phyloP scores from a whole-genome alignment of 306 rosid genomes.

The Glycine latifolia region DNA sequence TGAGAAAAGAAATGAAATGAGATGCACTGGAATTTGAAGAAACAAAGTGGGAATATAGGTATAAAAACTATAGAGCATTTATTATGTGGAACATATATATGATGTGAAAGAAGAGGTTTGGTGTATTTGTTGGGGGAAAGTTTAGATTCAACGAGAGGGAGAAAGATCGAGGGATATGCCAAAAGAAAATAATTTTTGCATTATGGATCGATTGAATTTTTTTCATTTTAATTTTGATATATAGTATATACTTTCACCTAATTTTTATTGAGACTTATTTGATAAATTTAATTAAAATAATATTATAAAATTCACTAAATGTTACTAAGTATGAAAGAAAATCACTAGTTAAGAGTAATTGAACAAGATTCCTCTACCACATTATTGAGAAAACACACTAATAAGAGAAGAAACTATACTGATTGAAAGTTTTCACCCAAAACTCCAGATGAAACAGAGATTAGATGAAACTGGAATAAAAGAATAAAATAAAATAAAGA shows the following conservation, averaged over 20 bases:
- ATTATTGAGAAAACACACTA: too few species aligned
- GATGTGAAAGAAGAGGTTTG: constrained; percentile 30
- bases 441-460: too few species aligned
- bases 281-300: neutral
- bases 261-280: neutral
- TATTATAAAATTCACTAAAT: neutral
- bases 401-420: too few species aligned
- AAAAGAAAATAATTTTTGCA: neutral
- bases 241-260: neutral
- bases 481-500: too few species aligned
- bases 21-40: neutral
- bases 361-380: too few species aligned
- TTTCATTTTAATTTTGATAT: neutral
- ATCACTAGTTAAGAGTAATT: too few species aligned
- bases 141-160: constrained; percentile 35
- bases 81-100: neutral
- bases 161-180: neutral
- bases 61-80: neutral
- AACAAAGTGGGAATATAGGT: constrained; percentile 13
- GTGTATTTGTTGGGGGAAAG: constrained; percentile 43
- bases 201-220: neutral
- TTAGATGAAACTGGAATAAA: too few species aligned
- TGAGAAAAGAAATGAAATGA: neutral
- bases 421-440: too few species aligned
- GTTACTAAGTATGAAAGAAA: neutral